Evolutionary conservation across 2,329 filamentous ascomycete species (phyloP), one percentile per base, ranked within the genome.

Genomic region (Alternaria metachromatica): DNA sequence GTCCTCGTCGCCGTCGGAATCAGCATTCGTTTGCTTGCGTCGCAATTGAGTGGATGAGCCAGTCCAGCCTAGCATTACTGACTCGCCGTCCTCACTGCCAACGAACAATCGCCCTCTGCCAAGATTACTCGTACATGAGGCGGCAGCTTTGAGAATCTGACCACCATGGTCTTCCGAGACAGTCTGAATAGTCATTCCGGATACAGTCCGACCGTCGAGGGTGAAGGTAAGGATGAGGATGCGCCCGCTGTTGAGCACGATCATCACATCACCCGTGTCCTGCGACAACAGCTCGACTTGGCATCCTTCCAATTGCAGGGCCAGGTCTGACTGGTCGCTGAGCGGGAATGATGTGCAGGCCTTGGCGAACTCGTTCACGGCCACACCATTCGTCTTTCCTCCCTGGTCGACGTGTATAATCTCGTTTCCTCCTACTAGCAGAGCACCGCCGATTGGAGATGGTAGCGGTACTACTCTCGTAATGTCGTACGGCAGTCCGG

Each of bases 341-440:
- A 99, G 89, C 55, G 90, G 88, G 73, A 97, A 98, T 0, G 91
- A 88, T 3, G 95, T 97, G 67, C 89, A 88, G 65, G 92, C 88
- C 77, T 90, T 93, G 5, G 94, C 91, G 81, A 97, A 96, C 33
- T 93, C 88, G 75, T 99, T 99, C 67, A 99, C 92, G 5, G 92
- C 95, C 62, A 98, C 91, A 3, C 94, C 95, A 74, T 93, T 97
- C 12, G 94, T 88, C 79, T 97, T 97, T 28, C 96, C 96, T 11
- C 93, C 93, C 84, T 99, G 96, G 76, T 98, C 95, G 68, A 99
- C 89, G 78, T 99, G 96, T 64, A 99, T 92, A 65, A 99, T 81
- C 76, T 97, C 94, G 76, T 99, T 98, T 51, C 87, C 86, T 26
- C 96, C 96, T 20, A 98, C 83, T 15, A 99, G 86, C 15, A 99